Evolutionary conservation across 352 stramenopile species (phyloP), one percentile per base, ranked within the genome.

Genomic region (Aphanomyces cochlioides): DNA sequence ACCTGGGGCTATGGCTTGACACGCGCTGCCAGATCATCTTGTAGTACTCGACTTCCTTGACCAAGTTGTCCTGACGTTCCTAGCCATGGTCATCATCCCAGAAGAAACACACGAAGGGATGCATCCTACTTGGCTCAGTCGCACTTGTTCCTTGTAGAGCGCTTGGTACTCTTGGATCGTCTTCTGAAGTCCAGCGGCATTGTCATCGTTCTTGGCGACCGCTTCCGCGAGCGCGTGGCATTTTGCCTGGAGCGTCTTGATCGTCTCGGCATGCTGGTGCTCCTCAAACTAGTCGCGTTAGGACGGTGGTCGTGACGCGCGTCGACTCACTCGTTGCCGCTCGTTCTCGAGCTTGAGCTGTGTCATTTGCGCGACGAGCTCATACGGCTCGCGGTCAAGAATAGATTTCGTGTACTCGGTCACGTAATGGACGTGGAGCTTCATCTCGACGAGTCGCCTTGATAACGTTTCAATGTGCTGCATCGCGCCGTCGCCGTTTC

Each of bases 11-110:
- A 37, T 61, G 17, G 54, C 37, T 37, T 13, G 63, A 21, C 37
- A 70, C 64, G 48, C 64, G 64, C 12, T 70, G 64, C 64, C 64
- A 77, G 54, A 92, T 76, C 67, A 90, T 92, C 73, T 90, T 92
- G 79, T 92, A 90, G 57, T 89, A 90, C 57, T 90, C 79, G 59
- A 92, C 82, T 66, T 92, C 85, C 66, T 92, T 84, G 4, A 82
- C 81, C 36, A 92, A 77, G 39, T 70, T 54, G 56, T 90, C 73
- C 3, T 84, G 80, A 38, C 82, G 89, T 43, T 92, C 90, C 71
- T 92, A 83, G 57, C 4, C 13, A 28, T 21, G 15, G n/a, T n/a
- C n/a, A n/a, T n/a, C n/a, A n/a, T n/a, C n/a, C n/a, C n/a, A 17
- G 5, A 5, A 10, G 21, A 7, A 53, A n/a, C 3, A 17, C 2